Conservation (phyloP, 805 yeast genomes). For the Teunomyces atbi region DNA sequence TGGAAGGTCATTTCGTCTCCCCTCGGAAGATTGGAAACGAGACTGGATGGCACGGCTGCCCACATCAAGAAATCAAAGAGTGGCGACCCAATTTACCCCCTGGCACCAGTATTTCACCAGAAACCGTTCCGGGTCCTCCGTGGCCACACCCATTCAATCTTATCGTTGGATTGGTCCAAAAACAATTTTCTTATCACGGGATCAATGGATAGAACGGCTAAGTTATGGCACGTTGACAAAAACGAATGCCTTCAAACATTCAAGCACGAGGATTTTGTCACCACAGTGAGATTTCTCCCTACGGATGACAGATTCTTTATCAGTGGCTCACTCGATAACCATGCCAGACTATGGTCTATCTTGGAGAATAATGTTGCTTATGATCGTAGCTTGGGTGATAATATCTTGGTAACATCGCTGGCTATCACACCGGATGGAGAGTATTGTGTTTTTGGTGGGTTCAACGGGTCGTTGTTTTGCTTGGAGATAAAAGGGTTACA, state of each 20-base stretch:
- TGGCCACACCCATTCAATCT: conserved; percentile 69
- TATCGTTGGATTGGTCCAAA: conserved; percentile 85
- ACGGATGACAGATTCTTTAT: conserved; percentile 82
- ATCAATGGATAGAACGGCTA: conserved; percentile 81
- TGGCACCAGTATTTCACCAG: conserved; percentile 79
- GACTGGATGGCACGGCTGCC: conserved; percentile 1
- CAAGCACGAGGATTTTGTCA: conserved; percentile 76
- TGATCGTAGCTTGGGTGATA: conserved; percentile 49
- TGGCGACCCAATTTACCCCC: conserved; percentile 24
- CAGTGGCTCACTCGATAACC: conserved; percentile 77
- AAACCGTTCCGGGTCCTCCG: conserved; percentile 56
- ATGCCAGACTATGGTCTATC: conserved; percentile 79
- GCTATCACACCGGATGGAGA: conserved; percentile 67
- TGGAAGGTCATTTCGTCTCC: conserved; percentile 83
- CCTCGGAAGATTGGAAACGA: conserved; percentile 55
- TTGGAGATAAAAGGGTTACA: conserved; percentile 65
- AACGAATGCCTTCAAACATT: conserved; percentile 61
- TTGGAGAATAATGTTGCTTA: conserved; percentile 66
- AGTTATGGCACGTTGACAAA: conserved; percentile 81
- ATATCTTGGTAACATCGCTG: conserved; percentile 71
- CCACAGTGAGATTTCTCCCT: conserved; percentile 78
- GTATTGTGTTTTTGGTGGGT: conserved; percentile 69
- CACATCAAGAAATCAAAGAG: conserved; percentile 17
- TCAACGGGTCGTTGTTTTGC: conserved; percentile 64
- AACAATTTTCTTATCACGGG: conserved; percentile 78